These are phyloP conservation scores for Phytophthora aleatoria DNA, from an alignment of 352 stramenopile genomes.

Conservation along the genomic window DNA sequence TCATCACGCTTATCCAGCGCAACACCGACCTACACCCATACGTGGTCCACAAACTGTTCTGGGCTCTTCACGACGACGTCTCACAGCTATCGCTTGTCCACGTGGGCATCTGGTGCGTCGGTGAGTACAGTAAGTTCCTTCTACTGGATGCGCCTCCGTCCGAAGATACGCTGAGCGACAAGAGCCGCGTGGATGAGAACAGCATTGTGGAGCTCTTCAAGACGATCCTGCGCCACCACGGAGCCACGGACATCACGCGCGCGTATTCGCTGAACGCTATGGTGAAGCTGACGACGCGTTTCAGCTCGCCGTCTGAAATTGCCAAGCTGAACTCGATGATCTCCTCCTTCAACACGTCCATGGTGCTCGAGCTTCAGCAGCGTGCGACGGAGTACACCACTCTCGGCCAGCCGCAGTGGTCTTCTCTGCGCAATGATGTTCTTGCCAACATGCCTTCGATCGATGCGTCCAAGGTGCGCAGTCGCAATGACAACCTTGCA, in stretches of 20 bases:
- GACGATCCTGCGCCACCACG: slow-evolving; percentile 85
- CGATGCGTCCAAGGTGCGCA: slow-evolving; percentile 85
- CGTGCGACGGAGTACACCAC: slow-evolving; percentile 95
- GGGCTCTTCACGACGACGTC: slow-evolving; percentile 94
- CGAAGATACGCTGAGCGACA: slow-evolving; percentile 70
- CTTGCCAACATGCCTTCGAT: slow-evolving; percentile 95
- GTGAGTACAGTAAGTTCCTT: slow-evolving; percentile 96
- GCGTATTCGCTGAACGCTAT: slow-evolving; percentile 90
- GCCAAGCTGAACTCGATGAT: slow-evolving; percentile 88
- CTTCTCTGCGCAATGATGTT: slow-evolving; percentile 81
- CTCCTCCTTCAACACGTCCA: slow-evolving; percentile 89
- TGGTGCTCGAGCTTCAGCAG: slow-evolving; percentile 97
- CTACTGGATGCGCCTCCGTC: slow-evolving; percentile 64
- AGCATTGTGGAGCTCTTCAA: slow-evolving; percentile 74
- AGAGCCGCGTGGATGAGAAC: slow-evolving; percentile 68
- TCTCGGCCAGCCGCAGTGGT: slow-evolving; percentile 83
- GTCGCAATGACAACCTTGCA: slow-evolving; percentile 56
- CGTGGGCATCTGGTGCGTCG: slow-evolving; percentile 98
- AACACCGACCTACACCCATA: slow-evolving; percentile 91
- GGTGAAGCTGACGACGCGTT: slow-evolving; percentile 95
- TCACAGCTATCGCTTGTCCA: slow-evolving; percentile 96
- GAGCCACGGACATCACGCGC: slow-evolving; percentile 80
- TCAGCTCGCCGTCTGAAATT: slow-evolving; percentile 72
- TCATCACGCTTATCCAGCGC: slow-evolving; percentile 96
- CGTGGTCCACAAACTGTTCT: slow-evolving; percentile 97